phyloP scores from a whole-genome alignment of 306 rosid genomes.

The Dalbergia cultrata region DNA sequence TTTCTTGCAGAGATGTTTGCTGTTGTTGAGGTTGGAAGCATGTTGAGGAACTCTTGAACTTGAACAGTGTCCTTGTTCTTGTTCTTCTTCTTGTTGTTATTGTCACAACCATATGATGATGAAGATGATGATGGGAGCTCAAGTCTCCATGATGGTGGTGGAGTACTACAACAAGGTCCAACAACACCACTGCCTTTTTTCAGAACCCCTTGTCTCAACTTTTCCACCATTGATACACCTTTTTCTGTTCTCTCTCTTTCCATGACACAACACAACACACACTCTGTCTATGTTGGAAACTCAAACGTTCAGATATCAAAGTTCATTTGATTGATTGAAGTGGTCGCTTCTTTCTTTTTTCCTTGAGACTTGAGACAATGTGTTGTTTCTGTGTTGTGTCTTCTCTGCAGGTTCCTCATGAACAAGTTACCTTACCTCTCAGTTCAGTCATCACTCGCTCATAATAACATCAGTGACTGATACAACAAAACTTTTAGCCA shows the following conservation, averaged over 20 bases:
- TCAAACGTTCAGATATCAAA: conserved; percentile 44
- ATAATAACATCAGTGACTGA: neutral
- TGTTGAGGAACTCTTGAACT: conserved; percentile 56
- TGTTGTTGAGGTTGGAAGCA: conserved; percentile 39
- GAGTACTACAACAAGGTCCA: conserved; percentile 58
- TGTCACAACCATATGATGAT: conserved; percentile 3
- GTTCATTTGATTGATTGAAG: conserved; percentile 28
- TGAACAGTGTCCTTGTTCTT: neutral
- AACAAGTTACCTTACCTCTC: conserved; percentile 38
- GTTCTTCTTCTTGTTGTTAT: neutral
- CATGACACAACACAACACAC: neutral
- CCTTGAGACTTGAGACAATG: conserved; percentile 20
- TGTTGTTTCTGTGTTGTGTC: neutral
- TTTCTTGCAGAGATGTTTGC: conserved; percentile 68
- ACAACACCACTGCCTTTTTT: conserved; percentile 48
- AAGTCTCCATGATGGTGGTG: conserved; percentile 86
- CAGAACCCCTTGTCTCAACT: conserved; percentile 57
- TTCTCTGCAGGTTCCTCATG: neutral
- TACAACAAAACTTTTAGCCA: conserved; percentile 36
- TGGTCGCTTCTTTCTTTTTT: neutral
- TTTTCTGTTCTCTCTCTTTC: conserved; percentile 40
- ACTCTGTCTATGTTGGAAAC: neutral
- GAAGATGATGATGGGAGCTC: conserved; percentile 48
- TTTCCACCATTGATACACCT: conserved; percentile 60
- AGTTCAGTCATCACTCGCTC: neutral